Evolutionary conservation across 225 moss, liverwort and hornwort genomes (phyloP), one percentile per base, ranked within the genome.

Genomic region (Bryum argenteum): DNA sequence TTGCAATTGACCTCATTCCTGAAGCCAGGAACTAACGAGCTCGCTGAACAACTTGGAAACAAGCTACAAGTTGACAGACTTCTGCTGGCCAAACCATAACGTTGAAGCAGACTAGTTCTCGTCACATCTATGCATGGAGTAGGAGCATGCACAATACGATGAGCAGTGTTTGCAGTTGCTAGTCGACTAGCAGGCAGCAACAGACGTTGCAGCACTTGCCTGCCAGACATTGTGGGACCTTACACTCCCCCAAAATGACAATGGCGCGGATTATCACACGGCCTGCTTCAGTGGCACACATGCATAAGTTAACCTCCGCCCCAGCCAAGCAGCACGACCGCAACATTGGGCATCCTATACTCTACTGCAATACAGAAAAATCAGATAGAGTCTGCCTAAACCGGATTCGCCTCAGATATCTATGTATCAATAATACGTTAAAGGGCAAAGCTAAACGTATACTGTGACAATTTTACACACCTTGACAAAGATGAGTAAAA

Each of bases 141-240:
- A n/a, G 55, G 54, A 67, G 54, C 58, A 72, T 71, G 66, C 41
- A 69, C n/a, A 47, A 58, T 51, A 24, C 48, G 70, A 65, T 44
- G 58, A 47, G 41, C 37, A 42, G 41, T 66, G 58, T 75, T 76
- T 37, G 64, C 54, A 39, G 73, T 64, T 64, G 61, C 62, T 53
- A 72, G 52, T 53, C 80, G 74, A 67, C 55, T 59, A 20, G 77
- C 77, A 63, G 74, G 78, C 58, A 74, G 78, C 72, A 83, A 70
- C 78, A 86, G 55, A 73, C 83, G 70, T 47, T 72, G 78, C 78
- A 87, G 58, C 62, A 83, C 65, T 28, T 84, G 80, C 80, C 83
- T 78, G 48, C 78, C 67, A 75, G 78, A 80, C 83, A 87, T 87
- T 43, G 76, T 76, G 58, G 47, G 40, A 76, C 37, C 13, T 28